Evolutionary conservation across 1,284 basidiomycete genomes (phyloP).

Genomic region (Naganishia liquefaciens): DNA sequence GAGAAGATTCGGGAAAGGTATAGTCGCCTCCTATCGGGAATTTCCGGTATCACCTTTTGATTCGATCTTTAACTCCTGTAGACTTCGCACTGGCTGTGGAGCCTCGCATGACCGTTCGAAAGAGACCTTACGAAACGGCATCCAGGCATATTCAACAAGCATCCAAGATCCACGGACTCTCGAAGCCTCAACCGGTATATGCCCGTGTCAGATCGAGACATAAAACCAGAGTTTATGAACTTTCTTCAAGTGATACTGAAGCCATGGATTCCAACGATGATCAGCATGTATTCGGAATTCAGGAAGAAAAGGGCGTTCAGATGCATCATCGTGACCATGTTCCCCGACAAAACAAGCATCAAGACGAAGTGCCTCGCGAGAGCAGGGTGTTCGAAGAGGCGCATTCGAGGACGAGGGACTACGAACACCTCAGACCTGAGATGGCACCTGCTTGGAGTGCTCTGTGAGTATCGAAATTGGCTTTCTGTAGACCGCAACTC

Average conservation of each 20-base stretch:
- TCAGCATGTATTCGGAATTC: constrained; percentile 6
- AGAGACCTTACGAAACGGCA: neutral
- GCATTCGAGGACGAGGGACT: neutral
- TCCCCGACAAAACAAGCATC: neutral
- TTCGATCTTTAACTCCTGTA: neutral
- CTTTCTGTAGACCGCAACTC: neutral
- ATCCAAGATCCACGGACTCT: neutral
- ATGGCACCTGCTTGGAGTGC: neutral
- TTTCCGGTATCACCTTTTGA: neutral
- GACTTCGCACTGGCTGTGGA: neutral
- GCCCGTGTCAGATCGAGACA: neutral
- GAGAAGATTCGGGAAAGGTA: constrained; percentile 14
- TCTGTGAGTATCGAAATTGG: neutral
- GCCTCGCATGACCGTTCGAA: neutral
- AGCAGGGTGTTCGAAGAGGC: no score
- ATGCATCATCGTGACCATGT: neutral
- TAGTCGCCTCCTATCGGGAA: neutral
- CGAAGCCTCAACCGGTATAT: neutral
- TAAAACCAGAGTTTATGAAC: neutral
- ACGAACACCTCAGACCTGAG: neutral
- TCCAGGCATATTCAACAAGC: neutral
- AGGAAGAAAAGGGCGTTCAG: neutral
- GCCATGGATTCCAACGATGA: constrained; percentile 11
- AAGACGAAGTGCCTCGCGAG: no score
- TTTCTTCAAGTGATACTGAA: constrained; percentile 2